Percentiles rank a stretch among this genome's conserved stretches.
These are phyloP conservation scores for Xylogone sp. DNA, from an alignment of 2,329 filamentous ascomycete species.

Conservation along the genomic window DNA sequence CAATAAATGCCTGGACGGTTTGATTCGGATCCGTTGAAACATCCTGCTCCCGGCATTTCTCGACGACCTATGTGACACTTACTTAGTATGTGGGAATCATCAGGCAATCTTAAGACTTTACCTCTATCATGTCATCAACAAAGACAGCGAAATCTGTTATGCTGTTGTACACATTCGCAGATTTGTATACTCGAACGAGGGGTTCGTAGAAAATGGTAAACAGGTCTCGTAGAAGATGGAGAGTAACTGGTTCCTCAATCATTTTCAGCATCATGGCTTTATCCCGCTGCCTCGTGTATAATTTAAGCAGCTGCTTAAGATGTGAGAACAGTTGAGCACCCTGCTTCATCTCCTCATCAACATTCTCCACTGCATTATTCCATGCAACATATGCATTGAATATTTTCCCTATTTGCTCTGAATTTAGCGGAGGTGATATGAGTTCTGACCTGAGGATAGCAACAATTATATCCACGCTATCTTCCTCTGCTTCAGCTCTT, in stretches of 20 bases:
- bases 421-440: constrained; percentile 65
- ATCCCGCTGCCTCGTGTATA: constrained; percentile 86
- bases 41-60: constrained; percentile 67
- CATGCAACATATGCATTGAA: constrained; percentile 97
- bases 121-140: constrained; percentile 86
- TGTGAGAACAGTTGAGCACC: constrained; percentile 91
- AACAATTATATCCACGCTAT: constrained; percentile 82
- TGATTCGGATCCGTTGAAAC: constrained; percentile 95
- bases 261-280: constrained; percentile 96
- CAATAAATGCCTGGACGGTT: constrained; percentile 96
- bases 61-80: constrained; percentile 48
- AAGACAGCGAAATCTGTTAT: constrained; percentile 96
- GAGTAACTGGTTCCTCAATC: constrained; percentile 93
- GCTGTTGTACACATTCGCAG: constrained; percentile 94
- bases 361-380: constrained; percentile 88
- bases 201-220: constrained; percentile 99
- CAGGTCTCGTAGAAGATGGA: constrained; percentile 92
- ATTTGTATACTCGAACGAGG: constrained; percentile 95
- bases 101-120: constrained; percentile 32
- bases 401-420: constrained; percentile 75
- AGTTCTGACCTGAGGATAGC: constrained; percentile 77
- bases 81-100: constrained; percentile 12
- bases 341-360: constrained; percentile 83
- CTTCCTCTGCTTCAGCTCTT: constrained; percentile 65
- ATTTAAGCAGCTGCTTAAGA: constrained; percentile 89